Evolutionary conservation across 139 green algal species (phyloP).

Genomic region (Chlamydomonas sp.): DNA sequence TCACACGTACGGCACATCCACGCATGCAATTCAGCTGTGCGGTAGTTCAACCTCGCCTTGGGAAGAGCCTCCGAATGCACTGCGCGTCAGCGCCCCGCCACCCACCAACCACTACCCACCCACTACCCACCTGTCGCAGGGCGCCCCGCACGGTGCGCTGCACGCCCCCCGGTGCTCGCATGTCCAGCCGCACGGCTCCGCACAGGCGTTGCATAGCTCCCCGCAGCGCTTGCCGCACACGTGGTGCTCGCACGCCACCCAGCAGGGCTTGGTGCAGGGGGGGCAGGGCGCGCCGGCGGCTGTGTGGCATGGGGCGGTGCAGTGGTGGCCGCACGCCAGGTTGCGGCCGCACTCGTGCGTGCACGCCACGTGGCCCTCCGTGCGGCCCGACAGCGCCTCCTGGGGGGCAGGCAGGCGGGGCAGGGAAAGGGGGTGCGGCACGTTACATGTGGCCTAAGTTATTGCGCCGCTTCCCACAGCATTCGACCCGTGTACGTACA

Average conservation of each 20-base stretch:
- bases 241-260: slow-evolving; percentile 48
- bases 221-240: slow-evolving; percentile 51
- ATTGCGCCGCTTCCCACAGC: too few relatives aligned
- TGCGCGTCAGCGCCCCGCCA: too few relatives aligned
- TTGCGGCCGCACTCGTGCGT: neutral
- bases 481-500: too few relatives aligned
- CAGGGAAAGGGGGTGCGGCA: too few relatives aligned
- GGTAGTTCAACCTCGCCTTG: too few relatives aligned
- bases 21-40: too few relatives aligned
- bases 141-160: slow-evolving; percentile 69
- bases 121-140: slow-evolving; percentile 58
- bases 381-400: too few relatives aligned
- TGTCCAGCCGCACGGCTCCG: slow-evolving; percentile 66
- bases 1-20: too few relatives aligned
- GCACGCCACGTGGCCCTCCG: neutral
- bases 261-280: slow-evolving; percentile 45
- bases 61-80: too few relatives aligned
- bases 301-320: slow-evolving; percentile 33
- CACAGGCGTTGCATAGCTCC: slow-evolving; percentile 62
- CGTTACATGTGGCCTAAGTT: too few relatives aligned
- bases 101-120: too few relatives aligned
- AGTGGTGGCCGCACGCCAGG: slow-evolving; percentile 46
- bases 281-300: slow-evolving; percentile 19
- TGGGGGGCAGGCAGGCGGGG: too few relatives aligned
- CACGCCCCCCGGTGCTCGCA: slow-evolving; percentile 70